Conservation (phyloP, 257 asterid genomes). For the Gentiana macrophylla region DNA sequence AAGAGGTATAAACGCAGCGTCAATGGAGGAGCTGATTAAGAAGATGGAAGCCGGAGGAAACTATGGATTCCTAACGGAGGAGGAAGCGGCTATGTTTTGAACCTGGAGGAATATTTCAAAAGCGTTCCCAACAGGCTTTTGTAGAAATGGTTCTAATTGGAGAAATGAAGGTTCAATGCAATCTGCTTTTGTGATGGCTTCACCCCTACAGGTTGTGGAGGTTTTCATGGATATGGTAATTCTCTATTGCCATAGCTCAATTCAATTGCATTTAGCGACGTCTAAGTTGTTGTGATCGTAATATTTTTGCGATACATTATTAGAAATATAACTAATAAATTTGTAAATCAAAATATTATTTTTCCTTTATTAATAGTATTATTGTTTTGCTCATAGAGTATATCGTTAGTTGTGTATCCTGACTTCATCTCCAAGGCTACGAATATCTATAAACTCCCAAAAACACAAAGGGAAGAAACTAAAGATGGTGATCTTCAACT, state of each 20-base stretch:
- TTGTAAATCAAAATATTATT: too few species aligned
- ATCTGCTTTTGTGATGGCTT: slow-evolving; percentile 7
- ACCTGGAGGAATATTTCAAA: slow-evolving; percentile 28
- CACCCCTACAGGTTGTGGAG: slow-evolving; percentile 17
- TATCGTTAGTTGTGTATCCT: too few species aligned
- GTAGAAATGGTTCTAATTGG: slow-evolving; percentile 9
- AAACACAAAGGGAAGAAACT: too few species aligned
- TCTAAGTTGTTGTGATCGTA: too few species aligned
- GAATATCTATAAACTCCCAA: not conserved
- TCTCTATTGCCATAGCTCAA: too few species aligned
- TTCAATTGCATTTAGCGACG: too few species aligned
- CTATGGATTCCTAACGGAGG: slow-evolving; percentile 33
- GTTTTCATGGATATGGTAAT: slow-evolving; percentile 42
- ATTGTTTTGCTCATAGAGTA: not conserved
- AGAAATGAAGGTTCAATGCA: slow-evolving; percentile 27
- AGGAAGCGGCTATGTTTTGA: slow-evolving; percentile 1
- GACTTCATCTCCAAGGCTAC: not conserved
- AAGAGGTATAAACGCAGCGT: slow-evolving; percentile 17
- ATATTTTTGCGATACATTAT: too few species aligned
- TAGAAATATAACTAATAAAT: too few species aligned
- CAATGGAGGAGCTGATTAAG: slow-evolving; percentile 37
- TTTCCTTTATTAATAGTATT: not conserved
- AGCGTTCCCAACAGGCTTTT: slow-evolving; percentile 16
- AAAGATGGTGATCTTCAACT: too few species aligned
- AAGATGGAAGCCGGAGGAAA: slow-evolving; percentile 27